Base-by-base conservation (phyloP, 2,329 filamentous ascomycete genomes). In the Fusarium chlamydosporum region DNA sequence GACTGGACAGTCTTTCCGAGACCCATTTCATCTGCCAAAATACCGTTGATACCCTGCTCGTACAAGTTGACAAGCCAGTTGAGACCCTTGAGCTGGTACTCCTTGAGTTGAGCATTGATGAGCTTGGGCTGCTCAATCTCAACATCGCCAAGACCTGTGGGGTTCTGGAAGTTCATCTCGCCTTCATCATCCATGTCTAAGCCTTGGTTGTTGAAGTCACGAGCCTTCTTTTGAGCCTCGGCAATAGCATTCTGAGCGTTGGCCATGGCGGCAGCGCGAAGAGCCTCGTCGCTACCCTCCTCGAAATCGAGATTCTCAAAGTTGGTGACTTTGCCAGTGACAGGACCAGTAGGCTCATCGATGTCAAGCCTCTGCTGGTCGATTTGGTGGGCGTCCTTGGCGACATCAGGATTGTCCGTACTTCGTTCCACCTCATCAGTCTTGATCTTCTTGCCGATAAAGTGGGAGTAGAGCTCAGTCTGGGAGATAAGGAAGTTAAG, bases 81-180 rank as follows among this genome's bases (percentile, higher is more conserved):
- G 79, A 99, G 92, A 81, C 96, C 96, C 84, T 99, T 99, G 78
- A 99, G 85, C 83, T 99, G 96, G 81, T 99, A 99, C 79, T 99
- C 96, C 79, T 99, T 99, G 76, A 99, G 89, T 77, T 97, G 93
- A 52, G 94, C 93, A 68, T 92, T 94, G 75, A 99, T 88, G 81
- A 98, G 89, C 80, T 94, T 96, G 10, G 96, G 96, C 78, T 99
- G 96, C 67, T 94, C 91, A 58, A 99, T 93, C 75, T 97, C 92
- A 71, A 97, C 93, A 74, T 96, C 94, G 74, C 95, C 95, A 74
- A 99, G 86, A 75, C 95, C 96, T 6, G 94, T 96, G 1, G 96
- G 96, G 78, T 99, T 98, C 82, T 99, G 96, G 85, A 99, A 99
- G 82, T 99, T 99, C 92, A 99, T 93, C 82, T 99, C 96, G 73